phyloP scores from a whole-genome alignment of 2,329 filamentous ascomycete species.

The Xylaria sp. region DNA sequence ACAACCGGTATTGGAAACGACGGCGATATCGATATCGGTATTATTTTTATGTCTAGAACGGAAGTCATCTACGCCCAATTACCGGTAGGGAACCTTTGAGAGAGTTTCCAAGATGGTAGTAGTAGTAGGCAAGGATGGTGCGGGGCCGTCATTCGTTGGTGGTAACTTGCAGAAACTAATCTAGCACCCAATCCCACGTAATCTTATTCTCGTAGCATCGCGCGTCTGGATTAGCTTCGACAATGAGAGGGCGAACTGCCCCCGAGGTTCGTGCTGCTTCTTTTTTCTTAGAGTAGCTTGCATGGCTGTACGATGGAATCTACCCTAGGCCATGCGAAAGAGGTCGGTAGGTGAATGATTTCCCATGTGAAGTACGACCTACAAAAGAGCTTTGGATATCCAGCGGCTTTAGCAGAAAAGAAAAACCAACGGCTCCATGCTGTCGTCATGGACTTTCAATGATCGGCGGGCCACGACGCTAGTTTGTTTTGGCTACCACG shows the following conservation, averaged over 20 bases:
- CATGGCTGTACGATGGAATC: background rate
- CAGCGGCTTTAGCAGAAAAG: background rate
- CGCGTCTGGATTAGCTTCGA: slow-evolving; percentile 11
- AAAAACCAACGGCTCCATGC: slow-evolving; percentile 19
- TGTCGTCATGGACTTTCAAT: slow-evolving; percentile 33
- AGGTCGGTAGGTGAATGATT: background rate
- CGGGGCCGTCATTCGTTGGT: slow-evolving; percentile 18
- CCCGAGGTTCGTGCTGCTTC: slow-evolving; percentile 6
- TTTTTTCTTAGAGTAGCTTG: background rate
- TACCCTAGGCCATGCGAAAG: background rate
- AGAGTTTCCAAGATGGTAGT: background rate
- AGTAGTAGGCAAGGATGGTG: background rate
- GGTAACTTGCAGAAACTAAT: slow-evolving; percentile 11
- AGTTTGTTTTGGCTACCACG: slow-evolving; percentile 24
- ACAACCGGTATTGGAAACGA: slow-evolving; percentile 1
- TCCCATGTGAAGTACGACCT: no score
- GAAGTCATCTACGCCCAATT: slow-evolving; percentile 20
- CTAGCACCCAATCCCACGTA: slow-evolving; percentile 16
- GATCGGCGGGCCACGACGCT: slow-evolving; percentile 32
- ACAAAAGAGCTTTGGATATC: background rate
- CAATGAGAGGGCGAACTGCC: slow-evolving; percentile 22
- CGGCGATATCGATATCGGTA: slow-evolving; percentile 1
- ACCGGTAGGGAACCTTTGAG: slow-evolving; percentile 2
- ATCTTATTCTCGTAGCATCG: slow-evolving; percentile 27
- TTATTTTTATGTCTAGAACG: background rate